Evolutionary conservation across 805 yeast genomes (phyloP).

Genomic region (Candida sonorensis): DNA sequence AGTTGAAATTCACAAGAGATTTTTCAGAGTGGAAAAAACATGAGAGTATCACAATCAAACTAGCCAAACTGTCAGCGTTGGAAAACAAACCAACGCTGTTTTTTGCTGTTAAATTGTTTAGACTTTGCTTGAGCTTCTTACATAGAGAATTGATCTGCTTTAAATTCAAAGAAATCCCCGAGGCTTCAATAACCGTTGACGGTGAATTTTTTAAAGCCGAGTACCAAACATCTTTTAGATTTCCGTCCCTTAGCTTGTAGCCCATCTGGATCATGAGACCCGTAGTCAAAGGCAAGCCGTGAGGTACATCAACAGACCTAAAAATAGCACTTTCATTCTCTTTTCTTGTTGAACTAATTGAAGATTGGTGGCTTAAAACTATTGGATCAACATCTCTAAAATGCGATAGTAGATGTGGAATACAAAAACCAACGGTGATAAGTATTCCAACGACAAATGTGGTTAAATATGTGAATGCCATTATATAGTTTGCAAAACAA

Average conservation of each 20-base stretch:
- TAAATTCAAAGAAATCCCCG: conserved; percentile 23
- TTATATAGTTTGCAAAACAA: too few species aligned
- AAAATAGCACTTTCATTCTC: conserved; percentile 68
- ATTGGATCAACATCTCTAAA: conserved; percentile 51
- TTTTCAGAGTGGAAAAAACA: conserved; percentile 30
- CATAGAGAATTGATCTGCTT: conserved; percentile 26
- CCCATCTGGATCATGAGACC: conserved; percentile 62
- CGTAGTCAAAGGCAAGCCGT: conserved; percentile 58
- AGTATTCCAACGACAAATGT: conserved; percentile 6
- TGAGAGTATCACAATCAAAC: conserved; percentile 18
- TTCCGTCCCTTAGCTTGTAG: conserved; percentile 68
- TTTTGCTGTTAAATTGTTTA: conserved; percentile 22
- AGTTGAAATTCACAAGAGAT: conserved; percentile 36
- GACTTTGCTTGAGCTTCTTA: conserved; percentile 20
- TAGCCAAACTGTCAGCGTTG: conserved; percentile 12
- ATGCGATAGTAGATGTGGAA: conserved; percentile 24
- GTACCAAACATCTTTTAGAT: conserved; percentile 67
- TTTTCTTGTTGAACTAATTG: conserved; percentile 56
- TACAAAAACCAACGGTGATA: conserved; percentile 10
- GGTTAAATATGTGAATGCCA: conserved; percentile 1
- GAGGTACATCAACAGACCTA: conserved; percentile 68
- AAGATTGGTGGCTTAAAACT: conserved; percentile 58
- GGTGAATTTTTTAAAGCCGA: conserved; percentile 32
- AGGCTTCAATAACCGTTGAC: too few species aligned
- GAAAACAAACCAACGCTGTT: conserved; percentile 19